Evolutionary conservation across 108 stramenopile species (phyloP).

Genomic region (Chaetoceros tenuissimus): DNA sequence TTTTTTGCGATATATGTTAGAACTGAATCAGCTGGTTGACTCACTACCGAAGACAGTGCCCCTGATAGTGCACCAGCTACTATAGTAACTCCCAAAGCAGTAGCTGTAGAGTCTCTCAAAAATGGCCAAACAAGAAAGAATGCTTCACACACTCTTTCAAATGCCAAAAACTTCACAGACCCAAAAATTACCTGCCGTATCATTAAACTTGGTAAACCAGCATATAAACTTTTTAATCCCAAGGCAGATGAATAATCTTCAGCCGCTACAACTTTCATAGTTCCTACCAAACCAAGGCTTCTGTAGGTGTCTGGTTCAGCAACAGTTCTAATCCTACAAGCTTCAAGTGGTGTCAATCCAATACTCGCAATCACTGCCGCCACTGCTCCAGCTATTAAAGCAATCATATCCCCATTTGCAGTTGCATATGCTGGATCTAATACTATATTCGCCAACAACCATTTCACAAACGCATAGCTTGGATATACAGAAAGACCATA

Average conservation of each 20-base stretch:
- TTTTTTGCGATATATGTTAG: conserved; percentile 71
- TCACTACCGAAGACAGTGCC: conserved; percentile 65
- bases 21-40: conserved; percentile 88
- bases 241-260: conserved; percentile 44
- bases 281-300: conserved; percentile 52
- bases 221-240: conserved; percentile 69
- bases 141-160: conserved; percentile 79
- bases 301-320: conserved; percentile 70
- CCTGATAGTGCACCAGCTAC: conserved; percentile 85
- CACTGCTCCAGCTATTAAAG: conserved; percentile 80
- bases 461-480: conserved; percentile 85
- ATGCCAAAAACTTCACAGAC: conserved; percentile 88
- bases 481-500: conserved; percentile 93
- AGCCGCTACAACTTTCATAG: conserved; percentile 44
- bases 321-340: conserved; percentile 82
- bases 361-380: conserved; percentile 84
- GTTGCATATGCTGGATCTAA: conserved; percentile 42
- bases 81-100: conserved; percentile 69
- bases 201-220: conserved; percentile 84
- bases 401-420: conserved; percentile 63
- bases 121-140: conserved; percentile 45
- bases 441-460: conserved; percentile 33
- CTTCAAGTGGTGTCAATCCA: conserved; percentile 80
- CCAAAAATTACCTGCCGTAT: conserved; percentile 93
- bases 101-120: conserved; percentile 55